Base-by-base conservation (phyloP, 345 rosid genomes). In the Gossypium stocksii region DNA sequence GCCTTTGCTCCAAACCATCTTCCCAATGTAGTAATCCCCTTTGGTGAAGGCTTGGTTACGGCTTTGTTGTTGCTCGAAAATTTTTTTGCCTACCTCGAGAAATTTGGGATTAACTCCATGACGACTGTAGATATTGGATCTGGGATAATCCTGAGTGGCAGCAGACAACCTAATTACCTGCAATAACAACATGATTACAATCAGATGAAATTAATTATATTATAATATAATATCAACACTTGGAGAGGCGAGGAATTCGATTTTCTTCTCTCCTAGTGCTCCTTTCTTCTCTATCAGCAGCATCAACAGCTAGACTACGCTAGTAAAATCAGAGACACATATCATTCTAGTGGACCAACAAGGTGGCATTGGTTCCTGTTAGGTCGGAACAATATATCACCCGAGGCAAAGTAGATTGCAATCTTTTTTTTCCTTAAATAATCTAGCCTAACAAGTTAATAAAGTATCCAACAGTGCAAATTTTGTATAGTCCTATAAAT, bases 1-100 rank as follows among this genome's bases (percentile, higher is more conserved):
- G 78, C 99, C 98, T 88, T 95, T 95, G 87, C 86, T 90, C 99
- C 99, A 93, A 9, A 91, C 87, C 97, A 95, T 93, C 85, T 95
- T 95, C 59, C 97, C 98, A 75, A 95, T 95, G 81, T 91, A 93
- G 83, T 91, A 93, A 17, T 89, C 89, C 22, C 87, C 93, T 87
- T 90, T 91, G 3, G 80, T 82, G 80, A 90, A 95, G 20, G 93
- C 83, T 69, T 76, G 82, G 44, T 76, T 76, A 71, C 86, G 86
- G 58, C 67, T 76, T 51, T 84, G 85, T 78, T 82, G 93, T 71
- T 80, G 82, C 80, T 91, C 88, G 62, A 81, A 75, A 80, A 81
- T 90, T 77, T 79, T 86, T 84, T 79, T 76, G 54, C 98, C 99
- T 77, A 90, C 86, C 72, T 90, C 96, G 43, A 95, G 98, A 81